These are phyloP conservation scores for Nematodospora valgi DNA, from an alignment of 805 yeast genomes.

Conservation along the genomic window DNA sequence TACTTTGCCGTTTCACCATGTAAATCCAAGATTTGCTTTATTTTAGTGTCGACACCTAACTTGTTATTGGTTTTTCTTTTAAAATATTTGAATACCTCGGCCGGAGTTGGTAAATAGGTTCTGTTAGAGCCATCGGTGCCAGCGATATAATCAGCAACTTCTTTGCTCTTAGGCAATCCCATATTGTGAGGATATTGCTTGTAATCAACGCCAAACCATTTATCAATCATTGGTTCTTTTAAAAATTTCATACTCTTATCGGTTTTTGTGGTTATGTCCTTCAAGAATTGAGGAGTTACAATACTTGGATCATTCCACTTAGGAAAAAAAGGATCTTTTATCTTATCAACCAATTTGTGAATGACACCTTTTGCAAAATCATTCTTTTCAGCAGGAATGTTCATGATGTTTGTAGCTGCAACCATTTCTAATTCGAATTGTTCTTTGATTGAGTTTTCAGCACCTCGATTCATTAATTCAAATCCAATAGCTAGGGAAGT, in stretches of 20 bases:
- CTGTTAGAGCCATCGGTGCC: conserved; percentile 67
- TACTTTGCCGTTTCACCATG: conserved; percentile 45
- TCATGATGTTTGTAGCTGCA: conserved; percentile 70
- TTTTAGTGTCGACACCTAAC: conserved; percentile 59
- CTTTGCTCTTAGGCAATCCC: conserved; percentile 76
- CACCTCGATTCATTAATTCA: conserved; percentile 62
- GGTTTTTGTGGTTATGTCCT: conserved; percentile 18
- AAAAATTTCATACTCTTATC: conserved; percentile 21
- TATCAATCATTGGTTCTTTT: conserved; percentile 34
- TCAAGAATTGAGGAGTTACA: conserved; percentile 16
- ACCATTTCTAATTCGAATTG: conserved; percentile 72
- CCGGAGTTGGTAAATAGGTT: conserved; percentile 63
- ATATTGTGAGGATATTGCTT: conserved; percentile 56
- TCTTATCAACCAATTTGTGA: conserved; percentile 59
- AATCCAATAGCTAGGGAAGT: conserved; percentile 73
- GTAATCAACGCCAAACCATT: conserved; percentile 38
- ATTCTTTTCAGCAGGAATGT: conserved; percentile 45
- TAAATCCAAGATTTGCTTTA: conserved; percentile 55
- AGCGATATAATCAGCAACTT: conserved; percentile 60
- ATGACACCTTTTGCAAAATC: conserved; percentile 72
- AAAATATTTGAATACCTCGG: conserved; percentile 68
- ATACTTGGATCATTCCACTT: conserved; percentile 21
- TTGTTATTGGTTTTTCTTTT: conserved; percentile 45
- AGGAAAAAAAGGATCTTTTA: conserved; percentile 42
- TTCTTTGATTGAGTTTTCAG: conserved; percentile 52